Conservation (phyloP, 108 stramenopile genomes). For the Nitzschia sp. region DNA sequence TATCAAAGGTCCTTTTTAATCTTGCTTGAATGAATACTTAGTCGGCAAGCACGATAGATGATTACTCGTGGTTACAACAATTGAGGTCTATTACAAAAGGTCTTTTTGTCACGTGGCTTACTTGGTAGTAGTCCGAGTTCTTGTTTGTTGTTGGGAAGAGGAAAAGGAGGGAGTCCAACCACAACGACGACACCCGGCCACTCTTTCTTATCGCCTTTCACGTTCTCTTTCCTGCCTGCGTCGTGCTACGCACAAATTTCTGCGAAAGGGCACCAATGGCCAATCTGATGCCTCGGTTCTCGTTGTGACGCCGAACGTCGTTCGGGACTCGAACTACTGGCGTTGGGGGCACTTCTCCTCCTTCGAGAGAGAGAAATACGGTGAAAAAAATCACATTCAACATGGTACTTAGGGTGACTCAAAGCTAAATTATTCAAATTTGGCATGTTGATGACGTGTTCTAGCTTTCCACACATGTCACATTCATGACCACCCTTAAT, state of each 20-base stretch:
- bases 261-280: not conserved
- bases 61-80: no score
- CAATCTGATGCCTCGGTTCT: not conserved
- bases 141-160: not conserved
- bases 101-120: no score
- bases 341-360: no score
- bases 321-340: not conserved
- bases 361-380: no score
- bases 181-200: not conserved
- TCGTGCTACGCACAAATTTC: not conserved
- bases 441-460: not conserved
- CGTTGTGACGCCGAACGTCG: not conserved
- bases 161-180: not conserved
- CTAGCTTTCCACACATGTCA: no score
- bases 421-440: not conserved
- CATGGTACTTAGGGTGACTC: not conserved
- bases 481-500: no score
- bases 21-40: no score
- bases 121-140: no score
- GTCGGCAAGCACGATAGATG: no score
- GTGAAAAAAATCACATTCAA: no score
- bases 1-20: no score
- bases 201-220: not conserved
- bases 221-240: not conserved
- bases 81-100: no score